Conservation (phyloP, 805 yeast species). For the Citeromyces matritensis region DNA sequence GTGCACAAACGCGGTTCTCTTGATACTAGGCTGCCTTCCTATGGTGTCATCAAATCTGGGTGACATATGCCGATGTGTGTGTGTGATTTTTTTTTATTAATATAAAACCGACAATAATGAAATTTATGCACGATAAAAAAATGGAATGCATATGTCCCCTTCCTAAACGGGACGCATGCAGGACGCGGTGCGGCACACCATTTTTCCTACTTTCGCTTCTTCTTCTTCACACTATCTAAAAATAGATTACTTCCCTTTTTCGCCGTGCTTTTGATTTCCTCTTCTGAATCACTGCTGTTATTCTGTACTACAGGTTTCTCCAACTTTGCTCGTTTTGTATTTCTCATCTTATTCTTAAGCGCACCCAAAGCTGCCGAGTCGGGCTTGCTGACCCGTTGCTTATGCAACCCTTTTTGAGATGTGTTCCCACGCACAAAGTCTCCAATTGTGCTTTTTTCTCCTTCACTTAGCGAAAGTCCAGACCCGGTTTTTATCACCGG, state of each 20-base stretch:
- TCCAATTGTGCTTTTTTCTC: slow-evolving; percentile 4
- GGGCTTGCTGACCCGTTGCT: slow-evolving; percentile 2
- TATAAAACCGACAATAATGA: too few species aligned
- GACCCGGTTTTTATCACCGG: slow-evolving; percentile 6
- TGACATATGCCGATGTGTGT: too few species aligned
- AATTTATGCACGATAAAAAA: too few species aligned
- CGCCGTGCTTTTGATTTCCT: slow-evolving; percentile 1
- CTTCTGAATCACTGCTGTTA: slow-evolving; percentile 1
- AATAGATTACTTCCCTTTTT: slow-evolving; percentile 5
- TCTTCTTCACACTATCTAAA: slow-evolving; percentile 3
- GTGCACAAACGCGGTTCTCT: slow-evolving; percentile 49
- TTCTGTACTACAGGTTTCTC: neutral
- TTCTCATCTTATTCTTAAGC: slow-evolving; percentile 5
- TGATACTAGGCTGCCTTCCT: slow-evolving; percentile 5
- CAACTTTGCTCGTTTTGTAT: slow-evolving; percentile 1
- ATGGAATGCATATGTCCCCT: too few species aligned
- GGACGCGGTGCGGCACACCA: neutral
- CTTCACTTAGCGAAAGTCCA: slow-evolving; percentile 3
- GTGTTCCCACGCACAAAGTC: slow-evolving; percentile 5
- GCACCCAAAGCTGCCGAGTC: slow-evolving; percentile 4
- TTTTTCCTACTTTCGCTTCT: slow-evolving; percentile 1
- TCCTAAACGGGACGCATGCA: too few species aligned
- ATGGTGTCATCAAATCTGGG: too few species aligned
- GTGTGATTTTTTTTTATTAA: too few species aligned
- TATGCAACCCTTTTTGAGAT: slow-evolving; percentile 2